Conservation (phyloP, 208 protist species). For the Tritrichomonas foetus region DNA sequence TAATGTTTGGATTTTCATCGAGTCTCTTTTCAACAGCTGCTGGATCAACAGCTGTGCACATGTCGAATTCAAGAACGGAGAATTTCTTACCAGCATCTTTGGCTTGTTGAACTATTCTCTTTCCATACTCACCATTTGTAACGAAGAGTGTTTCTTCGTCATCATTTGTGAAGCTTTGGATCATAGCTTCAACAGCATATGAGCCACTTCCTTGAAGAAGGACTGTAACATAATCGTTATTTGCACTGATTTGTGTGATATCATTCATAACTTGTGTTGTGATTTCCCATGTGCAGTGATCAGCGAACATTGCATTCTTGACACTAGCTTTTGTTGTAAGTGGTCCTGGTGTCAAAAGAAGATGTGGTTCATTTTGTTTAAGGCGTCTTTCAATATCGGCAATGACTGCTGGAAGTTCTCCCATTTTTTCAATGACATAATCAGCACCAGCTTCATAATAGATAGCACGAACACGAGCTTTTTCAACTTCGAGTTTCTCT, state of each 20-base stretch:
- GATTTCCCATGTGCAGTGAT: too few relatives aligned
- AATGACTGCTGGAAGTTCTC: neutral
- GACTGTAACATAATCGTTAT: too few relatives aligned
- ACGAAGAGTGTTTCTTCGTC: neutral
- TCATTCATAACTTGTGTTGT: too few relatives aligned
- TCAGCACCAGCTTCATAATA: neutral
- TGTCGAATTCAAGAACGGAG: too few relatives aligned
- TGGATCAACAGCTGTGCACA: too few relatives aligned
- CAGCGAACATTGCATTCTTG: neutral
- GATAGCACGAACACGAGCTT: neutral
- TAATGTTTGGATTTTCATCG: too few relatives aligned
- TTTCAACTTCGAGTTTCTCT: neutral
- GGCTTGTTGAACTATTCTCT: neutral
- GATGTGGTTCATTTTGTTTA: neutral
- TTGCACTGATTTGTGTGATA: too few relatives aligned
- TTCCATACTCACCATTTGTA: neutral
- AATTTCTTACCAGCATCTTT: too few relatives aligned
- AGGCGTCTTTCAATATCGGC: neutral
- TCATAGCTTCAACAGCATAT: too few relatives aligned
- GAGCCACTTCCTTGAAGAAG: too few relatives aligned
- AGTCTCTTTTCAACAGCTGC: too few relatives aligned
- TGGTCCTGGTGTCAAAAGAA: neutral
- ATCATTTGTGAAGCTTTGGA: neutral
- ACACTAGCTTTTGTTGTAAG: neutral
- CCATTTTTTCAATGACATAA: neutral